Percentiles rank a stretch among this genome's conserved stretches.
These are phyloP conservation scores for Trichosporon coremiiforme DNA, from an alignment of 1,284 basidiomycete species.

Conservation along the genomic window DNA sequence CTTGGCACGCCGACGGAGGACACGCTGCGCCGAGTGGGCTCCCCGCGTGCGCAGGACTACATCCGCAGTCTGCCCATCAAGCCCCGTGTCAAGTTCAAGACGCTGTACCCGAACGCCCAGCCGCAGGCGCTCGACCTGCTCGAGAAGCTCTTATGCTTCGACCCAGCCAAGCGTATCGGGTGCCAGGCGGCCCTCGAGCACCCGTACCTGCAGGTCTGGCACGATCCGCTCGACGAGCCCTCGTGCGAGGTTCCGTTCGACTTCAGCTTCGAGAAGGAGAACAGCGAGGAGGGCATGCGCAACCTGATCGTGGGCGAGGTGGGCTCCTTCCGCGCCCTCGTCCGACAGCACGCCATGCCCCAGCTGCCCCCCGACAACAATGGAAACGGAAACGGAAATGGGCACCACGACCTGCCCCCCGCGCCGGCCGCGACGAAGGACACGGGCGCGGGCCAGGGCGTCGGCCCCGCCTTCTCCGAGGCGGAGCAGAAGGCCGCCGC, in stretches of 20 bases:
- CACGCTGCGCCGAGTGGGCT: conserved; percentile 91
- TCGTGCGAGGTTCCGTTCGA: conserved; percentile 82
- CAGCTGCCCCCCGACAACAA: conserved; percentile 20
- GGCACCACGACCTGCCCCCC: conserved; percentile 46
- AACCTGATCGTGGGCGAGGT: conserved; percentile 85
- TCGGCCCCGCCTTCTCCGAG: conserved; percentile 53
- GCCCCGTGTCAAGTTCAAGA: conserved; percentile 85
- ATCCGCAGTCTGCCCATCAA: conserved; percentile 97
- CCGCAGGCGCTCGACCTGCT: conserved; percentile 91
- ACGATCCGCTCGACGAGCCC: conserved; percentile 90
- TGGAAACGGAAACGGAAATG: too few species aligned
- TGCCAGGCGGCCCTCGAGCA: conserved; percentile 95
- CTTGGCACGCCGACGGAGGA: conserved; percentile 96
- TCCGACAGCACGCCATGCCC: conserved; percentile 45
- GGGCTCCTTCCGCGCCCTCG: conserved; percentile 50
- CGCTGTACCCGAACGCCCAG: conserved; percentile 90
- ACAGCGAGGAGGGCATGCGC: conserved; percentile 97
- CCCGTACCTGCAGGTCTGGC: conserved; percentile 91
- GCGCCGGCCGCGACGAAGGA: conserved; percentile 39
- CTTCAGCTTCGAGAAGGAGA: conserved; percentile 97
- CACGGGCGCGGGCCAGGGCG: conserved; percentile 40
- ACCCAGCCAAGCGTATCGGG: conserved; percentile 91
- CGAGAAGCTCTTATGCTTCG: conserved; percentile 89
- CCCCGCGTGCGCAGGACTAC: conserved; percentile 77
- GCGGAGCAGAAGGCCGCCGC: conserved; percentile 61